These are phyloP conservation scores for Saccharomyces jurei DNA, from an alignment of 805 yeast genomes.

Conservation along the genomic window DNA sequence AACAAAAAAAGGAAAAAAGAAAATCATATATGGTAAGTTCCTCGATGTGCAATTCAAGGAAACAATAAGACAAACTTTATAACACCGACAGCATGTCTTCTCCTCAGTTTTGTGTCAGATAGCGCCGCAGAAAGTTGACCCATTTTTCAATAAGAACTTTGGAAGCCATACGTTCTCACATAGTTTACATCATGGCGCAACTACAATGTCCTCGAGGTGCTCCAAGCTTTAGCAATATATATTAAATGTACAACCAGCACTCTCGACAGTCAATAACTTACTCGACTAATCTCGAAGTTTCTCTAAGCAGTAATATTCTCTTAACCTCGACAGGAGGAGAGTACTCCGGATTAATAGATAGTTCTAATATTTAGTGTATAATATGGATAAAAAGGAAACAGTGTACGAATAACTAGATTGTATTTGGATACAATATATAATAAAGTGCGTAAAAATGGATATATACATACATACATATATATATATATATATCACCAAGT, in stretches of 20 bases:
- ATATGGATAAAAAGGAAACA: background rate
- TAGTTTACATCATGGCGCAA: no score
- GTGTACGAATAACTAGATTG: background rate
- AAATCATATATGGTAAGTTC: background rate
- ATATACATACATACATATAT: background rate
- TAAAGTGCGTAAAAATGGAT: background rate
- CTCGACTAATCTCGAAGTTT: background rate
- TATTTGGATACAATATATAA: background rate
- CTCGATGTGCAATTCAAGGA: background rate
- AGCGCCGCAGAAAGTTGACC: background rate
- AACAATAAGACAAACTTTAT: background rate
- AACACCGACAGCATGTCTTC: background rate
- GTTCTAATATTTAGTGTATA: background rate
- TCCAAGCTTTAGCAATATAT: background rate
- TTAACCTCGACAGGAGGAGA: background rate
- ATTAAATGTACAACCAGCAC: background rate
- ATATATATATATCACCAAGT: background rate
- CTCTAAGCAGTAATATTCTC: background rate
- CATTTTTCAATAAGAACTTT: background rate
- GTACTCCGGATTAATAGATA: background rate
- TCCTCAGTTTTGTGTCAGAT: background rate
- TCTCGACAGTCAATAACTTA: background rate
- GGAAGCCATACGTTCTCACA: background rate
- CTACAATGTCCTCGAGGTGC: background rate
- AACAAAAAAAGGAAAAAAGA: background rate